Evolutionary conservation across 495 filamentous ascomycete species (phyloP).

Genomic region (Astrothelium macrocarpum): DNA sequence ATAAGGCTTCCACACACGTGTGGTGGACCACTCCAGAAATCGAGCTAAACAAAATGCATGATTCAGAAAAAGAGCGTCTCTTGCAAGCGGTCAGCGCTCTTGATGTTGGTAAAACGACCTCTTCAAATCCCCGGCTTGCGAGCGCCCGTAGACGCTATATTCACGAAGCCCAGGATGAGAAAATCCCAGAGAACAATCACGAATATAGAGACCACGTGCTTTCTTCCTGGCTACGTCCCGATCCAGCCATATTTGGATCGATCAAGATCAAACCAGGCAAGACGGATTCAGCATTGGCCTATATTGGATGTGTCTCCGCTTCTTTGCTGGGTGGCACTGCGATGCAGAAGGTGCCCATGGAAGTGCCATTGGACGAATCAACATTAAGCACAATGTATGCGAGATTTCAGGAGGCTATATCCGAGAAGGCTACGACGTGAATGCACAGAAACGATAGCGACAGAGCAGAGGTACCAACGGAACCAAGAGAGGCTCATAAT

Average conservation of each 20-base stretch:
- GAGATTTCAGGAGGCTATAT: background rate
- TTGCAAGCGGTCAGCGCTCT: background rate
- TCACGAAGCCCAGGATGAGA: background rate
- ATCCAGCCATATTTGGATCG: background rate
- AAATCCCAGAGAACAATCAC: background rate
- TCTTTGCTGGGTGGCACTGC: background rate
- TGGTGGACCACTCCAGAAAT: background rate
- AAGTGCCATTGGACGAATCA: background rate
- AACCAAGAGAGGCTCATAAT: background rate
- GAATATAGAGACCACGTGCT: background rate
- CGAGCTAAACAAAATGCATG: background rate
- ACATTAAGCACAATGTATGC: background rate
- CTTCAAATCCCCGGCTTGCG: background rate
- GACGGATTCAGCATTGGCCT: background rate
- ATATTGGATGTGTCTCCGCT: background rate
- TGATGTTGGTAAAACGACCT: background rate
- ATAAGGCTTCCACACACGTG: background rate
- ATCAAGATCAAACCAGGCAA: background rate
- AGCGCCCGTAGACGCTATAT: background rate
- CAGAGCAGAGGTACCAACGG: background rate
- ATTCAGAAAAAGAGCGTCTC: background rate
- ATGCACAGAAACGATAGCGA: background rate
- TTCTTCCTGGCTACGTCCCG: background rate
- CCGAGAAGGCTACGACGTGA: background rate
- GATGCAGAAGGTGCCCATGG: constrained; percentile 2